Base-by-base conservation (phyloP, 2,329 filamentous ascomycete genomes). In the Metarhizium anisopliae region DNA sequence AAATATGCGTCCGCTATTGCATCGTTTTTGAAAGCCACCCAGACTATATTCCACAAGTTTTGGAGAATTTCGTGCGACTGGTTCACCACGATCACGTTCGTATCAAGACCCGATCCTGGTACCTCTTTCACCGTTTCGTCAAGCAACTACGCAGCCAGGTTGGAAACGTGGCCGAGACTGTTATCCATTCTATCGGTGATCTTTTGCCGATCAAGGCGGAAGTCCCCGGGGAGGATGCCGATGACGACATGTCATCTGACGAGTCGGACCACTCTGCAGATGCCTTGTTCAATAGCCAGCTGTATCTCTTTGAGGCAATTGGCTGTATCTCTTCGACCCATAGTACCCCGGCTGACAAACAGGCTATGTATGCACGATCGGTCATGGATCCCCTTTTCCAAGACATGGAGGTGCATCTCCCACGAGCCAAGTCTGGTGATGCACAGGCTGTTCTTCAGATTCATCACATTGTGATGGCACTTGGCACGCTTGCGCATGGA, bases 241-340 rank as follows among this genome's bases (percentile, higher is more conserved):
- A 94, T 54, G 90, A 95, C 65, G 93, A 96, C 68, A 94, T 95
- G 84, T 96, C 91, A 1, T 96, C 93, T 0, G 91, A 96, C 61
- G 90, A 96, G 67, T 89, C 89, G 47, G 90, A 95, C 57, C 87
- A 92, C 62, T 92, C 89, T 20, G 87, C 89, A n/a, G 90, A 96
- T 71, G 88, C 91, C 10, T 78, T 94, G 1, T 99, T 99, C 72
- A 90, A 82, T 58, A 91, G 89, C 65, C 94, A 99, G 67, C 79
- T 97, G 5, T 95, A 92, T 68, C 81, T 99, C 0, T 99, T 95
- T 64, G 94, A 99, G 69, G 91, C 93, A 10, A 88, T 97, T 61
- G 95, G 94, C 7, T 92, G 87, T 65, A 92, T 99, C 59, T 89
- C 91, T 35, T 96, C 93, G 0, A 89, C 90, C 1, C 74, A 80